A percentile compares a stretch with the other conserved stretches of the same genome.
phyloP scores from a whole-genome alignment of 495 filamentous ascomycete genomes.

The Penicillium atrosanguineum region DNA sequence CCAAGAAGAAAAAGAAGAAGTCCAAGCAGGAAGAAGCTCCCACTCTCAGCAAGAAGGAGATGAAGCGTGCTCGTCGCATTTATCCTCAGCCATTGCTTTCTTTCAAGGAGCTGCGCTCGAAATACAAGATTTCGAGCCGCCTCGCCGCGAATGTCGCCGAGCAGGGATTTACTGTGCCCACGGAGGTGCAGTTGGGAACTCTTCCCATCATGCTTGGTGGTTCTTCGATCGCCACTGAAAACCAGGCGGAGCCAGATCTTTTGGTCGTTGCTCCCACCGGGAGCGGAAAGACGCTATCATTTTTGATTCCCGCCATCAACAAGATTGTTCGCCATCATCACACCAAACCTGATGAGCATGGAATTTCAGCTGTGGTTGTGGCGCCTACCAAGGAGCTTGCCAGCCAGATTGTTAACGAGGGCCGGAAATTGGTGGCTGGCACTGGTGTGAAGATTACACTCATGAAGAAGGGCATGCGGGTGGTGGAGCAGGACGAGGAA shows the following conservation, averaged over 20 bases:
- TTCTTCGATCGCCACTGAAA: conserved; percentile 14
- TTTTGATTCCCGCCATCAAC: conserved; percentile 82
- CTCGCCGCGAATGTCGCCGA: conserved; percentile 75
- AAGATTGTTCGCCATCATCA: conserved; percentile 57
- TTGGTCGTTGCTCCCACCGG: conserved; percentile 90
- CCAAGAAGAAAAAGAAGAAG: conserved; percentile 52
- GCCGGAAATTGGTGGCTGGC: conserved; percentile 71
- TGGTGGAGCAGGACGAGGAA: conserved; percentile 46
- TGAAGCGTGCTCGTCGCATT: conserved; percentile 51
- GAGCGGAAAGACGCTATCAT: conserved; percentile 95
- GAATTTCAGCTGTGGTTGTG: conserved; percentile 65
- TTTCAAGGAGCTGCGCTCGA: conserved; percentile 67
- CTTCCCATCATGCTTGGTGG: conserved; percentile 71
- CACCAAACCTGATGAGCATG: conserved; percentile 46
- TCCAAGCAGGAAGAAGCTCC: conserved; percentile 39
- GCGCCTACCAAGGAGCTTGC: conserved; percentile 93
- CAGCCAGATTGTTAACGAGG: conserved; percentile 89
- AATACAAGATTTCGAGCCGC: conserved; percentile 66
- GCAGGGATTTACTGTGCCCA: conserved; percentile 83
- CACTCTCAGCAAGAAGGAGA: conserved; percentile 50
- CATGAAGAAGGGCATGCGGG: conserved; percentile 79
- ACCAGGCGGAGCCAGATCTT: conserved; percentile 59
- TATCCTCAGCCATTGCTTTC: conserved; percentile 75
- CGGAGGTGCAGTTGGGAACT: conserved; percentile 87
- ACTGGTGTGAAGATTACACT: conserved; percentile 78